Percentiles rank a stretch among this genome's conserved stretches.
phyloP scores from a whole-genome alignment of 202 grass and related monocot species.

The Carex sylvatica region DNA sequence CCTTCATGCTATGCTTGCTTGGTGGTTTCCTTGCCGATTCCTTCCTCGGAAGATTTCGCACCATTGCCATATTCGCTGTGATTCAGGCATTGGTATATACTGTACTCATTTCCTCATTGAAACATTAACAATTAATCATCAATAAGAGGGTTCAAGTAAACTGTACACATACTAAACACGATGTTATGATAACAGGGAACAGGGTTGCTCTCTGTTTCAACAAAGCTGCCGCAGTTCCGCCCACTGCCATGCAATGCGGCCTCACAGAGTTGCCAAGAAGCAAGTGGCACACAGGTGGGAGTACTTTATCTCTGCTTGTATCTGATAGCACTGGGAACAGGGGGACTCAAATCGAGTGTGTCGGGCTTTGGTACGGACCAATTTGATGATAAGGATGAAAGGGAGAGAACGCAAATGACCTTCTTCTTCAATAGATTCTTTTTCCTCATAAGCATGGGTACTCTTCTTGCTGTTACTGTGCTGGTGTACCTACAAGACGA shows the following conservation, averaged over 20 bases:
- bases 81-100: slow-evolving; percentile 54
- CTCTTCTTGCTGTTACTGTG: slow-evolving; percentile 71
- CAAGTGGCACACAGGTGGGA: slow-evolving; percentile 59
- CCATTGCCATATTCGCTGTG: slow-evolving; percentile 73
- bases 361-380: slow-evolving; percentile 96
- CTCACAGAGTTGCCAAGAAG: slow-evolving; percentile 30
- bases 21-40: slow-evolving; percentile 90
- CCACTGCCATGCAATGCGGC: slow-evolving; percentile 40
- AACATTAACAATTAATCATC: not conserved
- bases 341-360: slow-evolving; percentile 88
- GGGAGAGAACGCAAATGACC: slow-evolving; percentile 61
- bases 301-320: slow-evolving; percentile 71
- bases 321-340: slow-evolving; percentile 81
- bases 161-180: not conserved
- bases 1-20: slow-evolving; percentile 86
- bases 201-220: slow-evolving; percentile 47
- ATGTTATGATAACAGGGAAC: slow-evolving; percentile 41
- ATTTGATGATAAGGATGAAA: slow-evolving; percentile 67
- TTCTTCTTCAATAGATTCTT: slow-evolving; percentile 93
- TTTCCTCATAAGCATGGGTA: slow-evolving; percentile 75
- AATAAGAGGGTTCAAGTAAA: not conserved
- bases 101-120: not conserved
- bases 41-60: slow-evolving; percentile 89
- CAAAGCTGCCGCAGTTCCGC: slow-evolving; percentile 50
- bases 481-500: slow-evolving; percentile 89